Evolutionary conservation across 2,329 filamentous ascomycete species (phyloP), one percentile per base, ranked within the genome.

Genomic region (Xylariaceae sp.): DNA sequence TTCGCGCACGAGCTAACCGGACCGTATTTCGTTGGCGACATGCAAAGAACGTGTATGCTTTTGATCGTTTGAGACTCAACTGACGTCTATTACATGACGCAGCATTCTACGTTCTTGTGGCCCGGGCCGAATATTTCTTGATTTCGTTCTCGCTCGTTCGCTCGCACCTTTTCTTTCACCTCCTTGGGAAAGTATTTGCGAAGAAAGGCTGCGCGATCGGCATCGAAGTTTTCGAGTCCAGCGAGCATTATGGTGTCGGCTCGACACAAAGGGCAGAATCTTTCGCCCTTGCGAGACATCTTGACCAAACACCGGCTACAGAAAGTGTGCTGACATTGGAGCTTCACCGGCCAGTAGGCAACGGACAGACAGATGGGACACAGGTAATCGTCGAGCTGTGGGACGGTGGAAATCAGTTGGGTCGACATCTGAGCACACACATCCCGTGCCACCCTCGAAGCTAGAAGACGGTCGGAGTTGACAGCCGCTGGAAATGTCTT

Each of bases 261-360:
- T 52, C 91, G 79, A 66, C 90, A 96, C 48, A 94, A 74, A 0
- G 90, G 90, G 64, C 90, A 96, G 47, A 82, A 75, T 36, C 79
- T 78, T 64, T 88, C 84, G 54, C 79, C 77, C 38, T 83, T 81
- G 42, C 84, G 82, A 67, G 94, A 90, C 72, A 96, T 83, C 61
- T 89, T 84, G 56, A 95, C 84, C 45, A 93, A 78, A 66, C 90
- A 96, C 2, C 88, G 79, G 51, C 94, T 93, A 72, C 90, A 96
- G 65, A 93, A 92, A 13, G 92, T 73, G 60, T 94, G 89, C 28
- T 79, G 73, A 68, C 90, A 96, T 13, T 80, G 78, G 33, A 95
- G 75, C 19, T 85, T 82, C n/a, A 96, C 82, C 0, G 90, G 90
- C 60, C 89, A 83, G 76, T 88, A 94, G n/a, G 87, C 83, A 52